Evolutionary conservation across 2,329 filamentous ascomycete species (phyloP).

Genomic region (Intubia oerlemansii): DNA sequence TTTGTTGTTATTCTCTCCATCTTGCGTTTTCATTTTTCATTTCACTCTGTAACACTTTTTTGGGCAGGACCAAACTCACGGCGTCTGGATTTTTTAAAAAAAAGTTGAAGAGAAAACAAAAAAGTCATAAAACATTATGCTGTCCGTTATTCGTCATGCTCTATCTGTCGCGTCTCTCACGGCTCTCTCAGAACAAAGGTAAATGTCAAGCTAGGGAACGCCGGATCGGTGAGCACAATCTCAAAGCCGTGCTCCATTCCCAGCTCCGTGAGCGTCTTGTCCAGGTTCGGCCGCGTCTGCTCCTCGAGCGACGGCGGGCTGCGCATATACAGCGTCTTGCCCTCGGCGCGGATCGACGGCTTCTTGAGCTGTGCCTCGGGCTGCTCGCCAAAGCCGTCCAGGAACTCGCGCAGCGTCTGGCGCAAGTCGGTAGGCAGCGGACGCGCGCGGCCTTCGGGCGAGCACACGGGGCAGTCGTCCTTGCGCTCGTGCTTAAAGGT

Average conservation of each 20-base stretch:
- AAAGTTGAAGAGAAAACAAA: no score
- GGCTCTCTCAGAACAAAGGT: conserved; percentile 27
- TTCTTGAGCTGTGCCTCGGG: conserved; percentile 89
- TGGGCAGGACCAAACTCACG: no score
- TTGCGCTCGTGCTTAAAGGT: conserved; percentile 93
- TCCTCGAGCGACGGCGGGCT: conserved; percentile 62
- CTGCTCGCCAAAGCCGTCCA: conserved; percentile 62
- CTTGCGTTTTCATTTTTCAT: conserved; percentile 2
- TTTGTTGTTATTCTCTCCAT: neutral
- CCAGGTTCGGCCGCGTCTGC: conserved; percentile 64
- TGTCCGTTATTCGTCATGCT: neutral
- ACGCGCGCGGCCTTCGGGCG: conserved; percentile 48
- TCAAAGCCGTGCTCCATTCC: conserved; percentile 60
- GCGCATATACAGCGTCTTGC: conserved; percentile 80
- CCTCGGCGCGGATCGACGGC: conserved; percentile 59
- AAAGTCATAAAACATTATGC: neutral
- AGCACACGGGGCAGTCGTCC: conserved; percentile 79
- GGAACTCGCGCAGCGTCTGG: conserved; percentile 59
- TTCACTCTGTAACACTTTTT: conserved; percentile 7
- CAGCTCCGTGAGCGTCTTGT: conserved; percentile 55
- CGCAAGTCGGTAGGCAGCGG: conserved; percentile 50
- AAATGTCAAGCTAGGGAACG: conserved; percentile 54
- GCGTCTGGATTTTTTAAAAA: conserved; percentile 5
- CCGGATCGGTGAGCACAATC: conserved; percentile 81
- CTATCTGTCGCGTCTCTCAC: conserved; percentile 1